phyloP scores from a whole-genome alignment of 495 filamentous ascomycete genomes.

The Penicillium antarcticum region DNA sequence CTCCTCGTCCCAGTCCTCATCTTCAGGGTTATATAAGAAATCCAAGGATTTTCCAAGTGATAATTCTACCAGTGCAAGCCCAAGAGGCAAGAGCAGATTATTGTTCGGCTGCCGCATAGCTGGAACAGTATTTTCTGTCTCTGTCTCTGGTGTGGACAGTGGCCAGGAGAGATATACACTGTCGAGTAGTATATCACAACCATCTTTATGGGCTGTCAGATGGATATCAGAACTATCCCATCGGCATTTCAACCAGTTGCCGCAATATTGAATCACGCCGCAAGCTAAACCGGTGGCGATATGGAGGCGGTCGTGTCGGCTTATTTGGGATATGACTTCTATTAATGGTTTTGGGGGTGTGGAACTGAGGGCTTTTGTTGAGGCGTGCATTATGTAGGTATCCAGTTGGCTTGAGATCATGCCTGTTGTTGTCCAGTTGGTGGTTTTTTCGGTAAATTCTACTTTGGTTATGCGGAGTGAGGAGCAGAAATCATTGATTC shows the following conservation, averaged over 20 bases:
- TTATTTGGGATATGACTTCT: constrained; percentile 8
- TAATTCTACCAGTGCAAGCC: constrained; percentile 34
- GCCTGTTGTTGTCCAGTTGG: not conserved
- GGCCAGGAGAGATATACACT: constrained; percentile 14
- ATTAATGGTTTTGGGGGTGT: constrained; percentile 1
- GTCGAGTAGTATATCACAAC: not conserved
- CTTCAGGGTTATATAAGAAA: constrained; percentile 12
- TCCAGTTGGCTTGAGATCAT: constrained; percentile 7
- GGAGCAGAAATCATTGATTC: constrained; percentile 1
- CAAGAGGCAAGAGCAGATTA: constrained; percentile 25
- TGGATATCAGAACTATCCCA: constrained; percentile 23
- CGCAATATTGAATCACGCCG: constrained; percentile 30
- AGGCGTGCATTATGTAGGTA: constrained; percentile 1
- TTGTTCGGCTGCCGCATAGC: constrained; percentile 4
- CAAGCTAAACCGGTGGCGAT: constrained; percentile 33
- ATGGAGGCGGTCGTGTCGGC: constrained; percentile 25
- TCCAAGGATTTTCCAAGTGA: constrained; percentile 28
- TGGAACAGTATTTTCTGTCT: not conserved
- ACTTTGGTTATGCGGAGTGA: not conserved
- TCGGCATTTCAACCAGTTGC: constrained; percentile 29
- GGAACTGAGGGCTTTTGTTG: not conserved
- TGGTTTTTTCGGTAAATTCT: too few species aligned
- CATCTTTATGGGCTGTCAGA: constrained; percentile 3
- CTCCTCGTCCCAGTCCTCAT: constrained; percentile 14
- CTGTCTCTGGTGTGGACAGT: not conserved